Conservation (phyloP, 768 basidiomycete species). For the Flagelloscypha sp. region DNA sequence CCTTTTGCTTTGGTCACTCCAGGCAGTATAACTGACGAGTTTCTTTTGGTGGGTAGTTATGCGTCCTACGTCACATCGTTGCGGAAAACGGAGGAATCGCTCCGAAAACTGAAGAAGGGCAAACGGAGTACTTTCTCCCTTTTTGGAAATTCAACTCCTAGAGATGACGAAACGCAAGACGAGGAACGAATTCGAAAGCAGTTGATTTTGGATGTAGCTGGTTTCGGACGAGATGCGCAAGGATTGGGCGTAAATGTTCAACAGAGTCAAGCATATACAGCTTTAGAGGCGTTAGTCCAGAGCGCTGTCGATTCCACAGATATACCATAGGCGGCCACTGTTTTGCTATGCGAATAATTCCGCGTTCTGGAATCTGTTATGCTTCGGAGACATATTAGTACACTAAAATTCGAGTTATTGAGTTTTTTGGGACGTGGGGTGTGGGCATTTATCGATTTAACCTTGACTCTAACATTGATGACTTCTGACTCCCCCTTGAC, state of each 20-base stretch:
- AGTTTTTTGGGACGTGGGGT: too few species aligned
- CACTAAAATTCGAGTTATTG: too few species aligned
- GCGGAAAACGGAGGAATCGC: conserved; percentile 88
- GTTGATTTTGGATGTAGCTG: conserved; percentile 81
- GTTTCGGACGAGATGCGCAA: conserved; percentile 71
- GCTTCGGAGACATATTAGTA: too few species aligned
- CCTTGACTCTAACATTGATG: too few species aligned
- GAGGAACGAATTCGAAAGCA: conserved; percentile 79
- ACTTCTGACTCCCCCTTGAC: too few species aligned
- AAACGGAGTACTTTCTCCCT: conserved; percentile 75
- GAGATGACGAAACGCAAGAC: conserved; percentile 67
- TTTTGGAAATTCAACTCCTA: conserved; percentile 49
- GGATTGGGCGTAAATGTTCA: conserved; percentile 58
- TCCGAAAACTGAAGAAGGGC: conserved; percentile 80
- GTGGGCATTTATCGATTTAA: too few species aligned
- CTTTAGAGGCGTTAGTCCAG: conserved; percentile 56
- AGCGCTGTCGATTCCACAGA: conserved; percentile 20
- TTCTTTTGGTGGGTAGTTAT: conserved; percentile 44
- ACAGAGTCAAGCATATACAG: conserved; percentile 41
- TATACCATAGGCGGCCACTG: conserved; percentile 4
- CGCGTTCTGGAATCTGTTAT: too few species aligned
- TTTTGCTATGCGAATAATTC: too few species aligned
- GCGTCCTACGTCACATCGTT: conserved; percentile 71
- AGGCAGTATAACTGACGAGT: not conserved
- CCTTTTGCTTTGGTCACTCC: conserved; percentile 2